Evolutionary conservation across 1,284 basidiomycete genomes (phyloP).

Genomic region (Tylopilus sp.): DNA sequence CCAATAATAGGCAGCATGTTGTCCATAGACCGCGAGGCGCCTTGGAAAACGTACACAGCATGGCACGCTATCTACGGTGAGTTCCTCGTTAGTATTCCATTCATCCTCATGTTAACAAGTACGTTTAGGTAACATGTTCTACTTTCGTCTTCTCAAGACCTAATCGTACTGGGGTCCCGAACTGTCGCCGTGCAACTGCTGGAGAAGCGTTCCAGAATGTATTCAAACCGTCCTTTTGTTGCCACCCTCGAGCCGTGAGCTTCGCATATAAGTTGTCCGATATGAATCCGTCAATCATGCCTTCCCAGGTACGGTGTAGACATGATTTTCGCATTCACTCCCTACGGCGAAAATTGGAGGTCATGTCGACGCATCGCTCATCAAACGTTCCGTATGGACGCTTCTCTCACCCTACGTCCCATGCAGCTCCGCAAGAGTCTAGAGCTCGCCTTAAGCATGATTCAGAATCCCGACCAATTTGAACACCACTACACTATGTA

Average conservation of each 20-base stretch:
- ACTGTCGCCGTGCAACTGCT: slow-evolving; percentile 16
- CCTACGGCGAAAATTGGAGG: slow-evolving; percentile 22
- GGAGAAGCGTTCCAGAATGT: slow-evolving; percentile 22
- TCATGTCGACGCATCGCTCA: slow-evolving; percentile 21
- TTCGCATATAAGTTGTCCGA: too few species aligned
- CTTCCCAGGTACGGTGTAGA: slow-evolving; percentile 14
- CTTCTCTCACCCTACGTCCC: slow-evolving; percentile 12
- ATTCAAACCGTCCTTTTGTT: slow-evolving; percentile 24
- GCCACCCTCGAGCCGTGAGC: slow-evolving; percentile 22
- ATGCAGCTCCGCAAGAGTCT: slow-evolving; percentile 24
- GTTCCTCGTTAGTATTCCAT: neutral
- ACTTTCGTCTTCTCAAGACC: slow-evolving; percentile 20
- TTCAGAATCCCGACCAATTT: slow-evolving; percentile 16
- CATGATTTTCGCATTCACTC: slow-evolving; percentile 10
- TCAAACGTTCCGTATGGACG: slow-evolving; percentile 15
- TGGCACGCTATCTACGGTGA: slow-evolving; percentile 26
- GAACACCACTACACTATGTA: slow-evolving; percentile 12
- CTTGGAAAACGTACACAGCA: slow-evolving; percentile 27
- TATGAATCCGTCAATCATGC: fast-evolving
- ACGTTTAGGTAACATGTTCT: slow-evolving; percentile 19
- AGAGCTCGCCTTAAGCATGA: slow-evolving; percentile 17
- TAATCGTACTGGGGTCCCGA: slow-evolving; percentile 21
- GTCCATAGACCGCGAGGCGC: slow-evolving; percentile 10
- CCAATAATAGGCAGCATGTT: slow-evolving; percentile 22
- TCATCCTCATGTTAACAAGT: neutral